These are phyloP conservation scores for Balansia obtecta DNA, from an alignment of 2,329 filamentous ascomycete genomes.

Conservation along the genomic window DNA sequence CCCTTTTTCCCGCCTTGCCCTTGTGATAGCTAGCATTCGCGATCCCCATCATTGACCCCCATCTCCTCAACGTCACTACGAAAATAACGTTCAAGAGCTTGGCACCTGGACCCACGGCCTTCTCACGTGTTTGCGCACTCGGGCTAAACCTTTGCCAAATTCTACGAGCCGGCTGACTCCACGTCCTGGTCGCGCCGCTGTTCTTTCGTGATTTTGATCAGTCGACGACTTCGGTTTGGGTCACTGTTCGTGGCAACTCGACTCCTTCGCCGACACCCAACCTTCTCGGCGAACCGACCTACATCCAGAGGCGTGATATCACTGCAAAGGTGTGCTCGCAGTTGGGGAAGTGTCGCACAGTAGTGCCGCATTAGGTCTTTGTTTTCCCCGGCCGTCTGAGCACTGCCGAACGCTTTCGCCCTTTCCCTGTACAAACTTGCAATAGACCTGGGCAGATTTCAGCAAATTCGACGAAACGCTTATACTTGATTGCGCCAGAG, in stretches of 20 bases:
- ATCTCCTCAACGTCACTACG: not conserved
- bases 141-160: not conserved
- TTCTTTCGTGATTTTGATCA: not conserved
- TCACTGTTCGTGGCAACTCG: not conserved
- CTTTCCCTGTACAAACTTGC: not conserved
- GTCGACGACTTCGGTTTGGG: not conserved
- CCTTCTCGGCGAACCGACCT: not conserved
- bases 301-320: not conserved
- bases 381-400: not conserved
- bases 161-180: not conserved
- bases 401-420: not conserved
- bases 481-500: not conserved
- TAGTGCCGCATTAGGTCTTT: not conserved
- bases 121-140: not conserved
- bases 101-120: not conserved
- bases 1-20: constrained; percentile 24
- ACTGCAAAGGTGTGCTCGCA: not conserved
- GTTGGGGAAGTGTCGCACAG: not conserved
- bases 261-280: not conserved
- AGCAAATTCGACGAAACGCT: not conserved
- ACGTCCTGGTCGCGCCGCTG: not conserved
- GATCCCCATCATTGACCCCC: not conserved
- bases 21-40: no score
- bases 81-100: not conserved
- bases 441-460: not conserved